Base-by-base conservation (phyloP, 148 eudicot genomes). In the Limonium bicolor region DNA sequence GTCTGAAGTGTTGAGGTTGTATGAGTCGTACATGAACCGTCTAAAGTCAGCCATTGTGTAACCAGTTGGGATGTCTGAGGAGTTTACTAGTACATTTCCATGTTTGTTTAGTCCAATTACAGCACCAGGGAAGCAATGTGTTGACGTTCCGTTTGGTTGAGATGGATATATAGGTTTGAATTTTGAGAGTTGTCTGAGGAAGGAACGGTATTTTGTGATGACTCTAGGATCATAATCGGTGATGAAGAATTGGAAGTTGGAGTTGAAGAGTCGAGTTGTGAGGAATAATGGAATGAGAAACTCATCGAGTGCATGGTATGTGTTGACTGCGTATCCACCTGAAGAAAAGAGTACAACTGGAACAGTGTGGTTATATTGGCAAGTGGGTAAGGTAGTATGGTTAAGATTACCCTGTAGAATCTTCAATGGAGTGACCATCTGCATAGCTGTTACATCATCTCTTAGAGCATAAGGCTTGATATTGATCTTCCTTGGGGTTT, bases 261-360 rank as follows among this genome's bases (percentile, higher is more conserved):
- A 43, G 10, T 67, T 38, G 53, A 72, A 72, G 5, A 48, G 33
- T 7, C 48, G 38, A 0, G 80, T 41, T 0, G 83, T 73, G 9
- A 56, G 22, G 37, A 61, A 80, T 9, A 76, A 46, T 1, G 84
- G 84, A 30, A 80, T 48, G 19, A 73, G 4, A 2, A 71, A 27
- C 20, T 80, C 84, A 1, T 57, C 42, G 58, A 73, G 73, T 25
- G 59, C 90, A 36, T 80, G 90, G 48, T 67, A 80, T 21, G 35
- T 48, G 55, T 76, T 80, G 7, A 72, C 77, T 0, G 51, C 7
- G 32, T 55, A 76, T 6, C 80, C 84, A 10, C 71, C 62, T 0
- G 38, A 25, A 2, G 80, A 73, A 50, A 80, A 73, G 21, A 80
- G 47, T 25, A 80, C 43, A 7, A 65, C 80, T 1, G 70, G 72